Conservation (phyloP, 2,329 filamentous ascomycete species). For the Colletotrichum orbiculare region DNA sequence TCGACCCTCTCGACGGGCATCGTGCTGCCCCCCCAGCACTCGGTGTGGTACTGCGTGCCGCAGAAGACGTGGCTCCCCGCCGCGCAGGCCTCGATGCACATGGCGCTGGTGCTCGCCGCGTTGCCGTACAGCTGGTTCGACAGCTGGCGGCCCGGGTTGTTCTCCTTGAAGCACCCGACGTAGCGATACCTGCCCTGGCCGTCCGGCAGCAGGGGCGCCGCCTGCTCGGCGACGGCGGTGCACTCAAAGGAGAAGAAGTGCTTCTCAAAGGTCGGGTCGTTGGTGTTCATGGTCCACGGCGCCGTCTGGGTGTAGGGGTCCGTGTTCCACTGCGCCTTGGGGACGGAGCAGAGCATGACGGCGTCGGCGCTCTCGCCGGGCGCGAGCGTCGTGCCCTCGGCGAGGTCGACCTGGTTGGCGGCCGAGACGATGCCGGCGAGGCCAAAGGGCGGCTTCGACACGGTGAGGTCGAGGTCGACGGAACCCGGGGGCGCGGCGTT, state of each 20-base stretch:
- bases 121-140: constrained; percentile 53
- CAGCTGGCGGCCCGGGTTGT: constrained; percentile 65
- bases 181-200: constrained; percentile 63
- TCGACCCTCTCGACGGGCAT: constrained; percentile 57
- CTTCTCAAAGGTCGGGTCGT: constrained; percentile 64
- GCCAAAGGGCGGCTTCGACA: constrained; percentile 71
- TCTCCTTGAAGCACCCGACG: constrained; percentile 66
- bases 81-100: constrained; percentile 58
- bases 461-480: constrained; percentile 63
- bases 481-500: constrained; percentile 60
- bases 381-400: constrained; percentile 63
- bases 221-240: constrained; percentile 63
- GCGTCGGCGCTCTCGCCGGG: constrained; percentile 64
- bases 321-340: constrained; percentile 67
- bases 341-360: constrained; percentile 64
- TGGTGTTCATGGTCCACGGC: constrained; percentile 67
- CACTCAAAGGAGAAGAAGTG: constrained; percentile 64
- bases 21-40: constrained; percentile 66
- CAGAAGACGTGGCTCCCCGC: constrained; percentile 53
- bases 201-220: constrained; percentile 56
- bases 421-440: constrained; percentile 64
- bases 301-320: constrained; percentile 60
- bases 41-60: constrained; percentile 60
- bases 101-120: constrained; percentile 53
- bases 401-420: constrained; percentile 66